Percentiles rank a stretch among this genome's conserved stretches.
phyloP scores from a whole-genome alignment of 176 grass and related monocot species.

The Thinopyrum elongatum region DNA sequence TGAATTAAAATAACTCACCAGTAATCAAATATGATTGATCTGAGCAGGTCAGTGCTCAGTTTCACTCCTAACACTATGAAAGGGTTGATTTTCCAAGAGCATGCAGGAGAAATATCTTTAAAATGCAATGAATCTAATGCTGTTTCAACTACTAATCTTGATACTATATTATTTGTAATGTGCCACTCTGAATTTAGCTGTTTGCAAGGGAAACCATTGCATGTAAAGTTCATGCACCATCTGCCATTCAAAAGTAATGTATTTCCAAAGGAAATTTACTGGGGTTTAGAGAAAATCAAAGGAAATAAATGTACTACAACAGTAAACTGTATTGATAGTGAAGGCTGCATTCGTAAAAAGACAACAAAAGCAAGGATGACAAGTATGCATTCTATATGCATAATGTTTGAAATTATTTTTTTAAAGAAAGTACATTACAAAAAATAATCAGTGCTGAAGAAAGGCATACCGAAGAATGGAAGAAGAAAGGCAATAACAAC shows the following conservation, averaged over 20 bases:
- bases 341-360: not conserved
- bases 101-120: not conserved
- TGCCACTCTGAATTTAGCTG: not conserved
- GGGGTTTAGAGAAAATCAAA: not conserved
- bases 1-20: not conserved
- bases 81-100: not conserved
- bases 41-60: not conserved
- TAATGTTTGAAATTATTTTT: not conserved
- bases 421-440: not conserved
- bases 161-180: not conserved
- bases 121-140: not conserved
- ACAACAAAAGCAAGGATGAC: not conserved
- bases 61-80: not conserved
- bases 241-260: not conserved
- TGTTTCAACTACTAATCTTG: not conserved
- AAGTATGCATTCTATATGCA: not conserved
- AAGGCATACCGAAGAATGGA: slow-evolving; percentile 76
- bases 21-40: not conserved
- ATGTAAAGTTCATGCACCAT: not conserved
- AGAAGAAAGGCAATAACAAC: slow-evolving; percentile 85
- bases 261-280: not conserved
- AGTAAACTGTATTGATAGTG: not conserved
- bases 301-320: not conserved
- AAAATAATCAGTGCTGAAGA: not conserved
- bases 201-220: not conserved